Evolutionary conservation across 805 yeast species (phyloP).

Genomic region (Candida loeiensis): DNA sequence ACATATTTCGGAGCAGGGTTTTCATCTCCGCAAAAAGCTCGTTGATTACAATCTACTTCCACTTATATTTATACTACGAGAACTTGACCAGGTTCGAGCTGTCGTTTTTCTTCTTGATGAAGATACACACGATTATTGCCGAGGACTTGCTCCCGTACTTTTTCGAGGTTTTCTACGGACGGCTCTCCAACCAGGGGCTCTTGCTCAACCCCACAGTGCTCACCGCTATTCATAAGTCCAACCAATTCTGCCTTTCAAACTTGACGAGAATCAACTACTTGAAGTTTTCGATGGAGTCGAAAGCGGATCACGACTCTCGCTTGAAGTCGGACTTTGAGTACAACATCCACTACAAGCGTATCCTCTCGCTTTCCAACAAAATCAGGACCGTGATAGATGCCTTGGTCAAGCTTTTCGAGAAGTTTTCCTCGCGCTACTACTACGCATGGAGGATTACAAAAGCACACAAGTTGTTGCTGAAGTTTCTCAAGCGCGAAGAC

Average conservation of each 20-base stretch:
- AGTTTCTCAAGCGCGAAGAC: slow-evolving; percentile 27
- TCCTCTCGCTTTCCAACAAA: slow-evolving; percentile 8
- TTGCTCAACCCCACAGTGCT: slow-evolving; percentile 10
- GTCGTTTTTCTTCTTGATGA: slow-evolving; percentile 10
- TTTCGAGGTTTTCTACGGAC: slow-evolving; percentile 12
- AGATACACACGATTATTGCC: slow-evolving; percentile 8
- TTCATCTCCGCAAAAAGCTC: slow-evolving; percentile 14
- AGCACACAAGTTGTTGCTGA: slow-evolving; percentile 42
- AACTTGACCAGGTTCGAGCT: slow-evolving; percentile 9
- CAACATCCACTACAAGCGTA: slow-evolving; percentile 9
- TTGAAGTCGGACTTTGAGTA: slow-evolving; percentile 12
- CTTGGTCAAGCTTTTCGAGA: slow-evolving; percentile 10
- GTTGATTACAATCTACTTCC: slow-evolving; percentile 10
- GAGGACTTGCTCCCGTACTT: slow-evolving; percentile 14
- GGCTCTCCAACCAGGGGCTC: slow-evolving; percentile 9
- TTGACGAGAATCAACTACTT: slow-evolving; percentile 18
- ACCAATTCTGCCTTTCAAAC: slow-evolving; percentile 16
- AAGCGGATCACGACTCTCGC: slow-evolving; percentile 11
- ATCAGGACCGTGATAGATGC: slow-evolving; percentile 10
- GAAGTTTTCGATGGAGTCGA: slow-evolving; percentile 13
- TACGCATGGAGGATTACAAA: slow-evolving; percentile 17
- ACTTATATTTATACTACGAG: slow-evolving; percentile 14
- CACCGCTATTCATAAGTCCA: slow-evolving; percentile 11
- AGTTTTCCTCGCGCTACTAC: slow-evolving; percentile 10
- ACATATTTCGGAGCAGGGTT: slow-evolving; percentile 11